Conservation (phyloP, 2,329 filamentous ascomycete species). For the Dothistroma septosporum region DNA sequence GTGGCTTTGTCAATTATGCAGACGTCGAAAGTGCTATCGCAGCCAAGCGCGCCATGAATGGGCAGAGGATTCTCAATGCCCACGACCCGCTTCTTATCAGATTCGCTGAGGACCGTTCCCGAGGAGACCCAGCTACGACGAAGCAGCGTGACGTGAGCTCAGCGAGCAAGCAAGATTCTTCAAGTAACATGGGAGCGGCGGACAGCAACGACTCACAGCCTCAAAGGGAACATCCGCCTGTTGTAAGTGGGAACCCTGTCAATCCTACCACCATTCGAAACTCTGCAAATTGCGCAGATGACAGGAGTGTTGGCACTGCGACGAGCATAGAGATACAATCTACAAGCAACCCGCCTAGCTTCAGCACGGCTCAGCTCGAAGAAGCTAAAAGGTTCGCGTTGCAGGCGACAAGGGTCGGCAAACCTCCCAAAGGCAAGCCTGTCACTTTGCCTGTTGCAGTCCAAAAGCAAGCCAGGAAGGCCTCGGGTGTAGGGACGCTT, state of each 20-base stretch:
- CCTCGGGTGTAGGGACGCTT: neutral
- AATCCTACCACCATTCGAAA: neutral
- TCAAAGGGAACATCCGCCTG: neutral
- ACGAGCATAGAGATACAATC: neutral
- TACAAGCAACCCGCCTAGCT: neutral
- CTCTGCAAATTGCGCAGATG: neutral
- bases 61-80: neutral
- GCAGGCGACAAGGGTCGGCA: neutral
- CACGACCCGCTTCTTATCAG: neutral
- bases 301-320: neutral
- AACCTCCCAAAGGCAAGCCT: neutral
- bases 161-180: neutral
- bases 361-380: neutral
- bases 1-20: neutral
- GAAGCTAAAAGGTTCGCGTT: neutral
- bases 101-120: neutral
- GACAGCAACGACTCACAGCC: neutral
- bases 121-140: neutral
- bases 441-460: neutral
- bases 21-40: neutral
- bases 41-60: neutral
- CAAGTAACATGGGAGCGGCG: neutral
- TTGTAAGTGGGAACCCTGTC: neutral
- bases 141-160: neutral
- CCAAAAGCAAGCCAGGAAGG: neutral